phyloP scores from a whole-genome alignment of 331 rosid species.

The Rosa hybrid region DNA sequence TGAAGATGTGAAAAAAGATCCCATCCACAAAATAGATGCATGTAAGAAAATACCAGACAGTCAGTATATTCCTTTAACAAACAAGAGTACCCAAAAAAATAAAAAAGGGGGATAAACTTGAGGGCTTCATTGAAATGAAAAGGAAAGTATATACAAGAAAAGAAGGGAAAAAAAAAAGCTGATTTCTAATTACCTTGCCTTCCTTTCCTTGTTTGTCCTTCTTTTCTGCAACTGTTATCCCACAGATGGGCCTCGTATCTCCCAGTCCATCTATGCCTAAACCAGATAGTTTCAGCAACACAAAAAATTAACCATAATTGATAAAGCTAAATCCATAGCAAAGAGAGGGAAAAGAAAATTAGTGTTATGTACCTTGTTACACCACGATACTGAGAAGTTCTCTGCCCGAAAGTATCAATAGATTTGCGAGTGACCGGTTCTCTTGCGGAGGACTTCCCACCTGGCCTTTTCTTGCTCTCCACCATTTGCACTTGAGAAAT shows the following conservation, averaged over 20 bases:
- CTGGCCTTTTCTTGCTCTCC: constrained; percentile 61
- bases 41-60: constrained; percentile 33
- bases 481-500: constrained; percentile 41
- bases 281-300: background rate
- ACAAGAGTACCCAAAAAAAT: background rate
- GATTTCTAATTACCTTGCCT: constrained; percentile 67
- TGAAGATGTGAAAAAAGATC: constrained; percentile 40
- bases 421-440: constrained; percentile 90
- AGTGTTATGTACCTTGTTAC: constrained; percentile 66
- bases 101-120: background rate
- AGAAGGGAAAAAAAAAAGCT: background rate
- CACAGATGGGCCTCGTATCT: constrained; percentile 99
- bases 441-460: constrained; percentile 50
- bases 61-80: constrained; percentile 27
- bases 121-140: background rate
- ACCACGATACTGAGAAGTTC: constrained; percentile 97
- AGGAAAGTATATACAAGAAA: background rate
- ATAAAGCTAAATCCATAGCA: background rate
- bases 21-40: constrained; percentile 45
- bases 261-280: constrained; percentile 99
- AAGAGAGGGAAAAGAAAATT: background rate
- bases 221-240: constrained; percentile 99
- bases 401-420: constrained; percentile 93
- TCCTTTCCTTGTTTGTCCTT: constrained; percentile 99
- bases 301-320: background rate